Evolutionary conservation across 2,329 filamentous ascomycete genomes (phyloP).

Genomic region (Ceratocystis smalleyi): DNA sequence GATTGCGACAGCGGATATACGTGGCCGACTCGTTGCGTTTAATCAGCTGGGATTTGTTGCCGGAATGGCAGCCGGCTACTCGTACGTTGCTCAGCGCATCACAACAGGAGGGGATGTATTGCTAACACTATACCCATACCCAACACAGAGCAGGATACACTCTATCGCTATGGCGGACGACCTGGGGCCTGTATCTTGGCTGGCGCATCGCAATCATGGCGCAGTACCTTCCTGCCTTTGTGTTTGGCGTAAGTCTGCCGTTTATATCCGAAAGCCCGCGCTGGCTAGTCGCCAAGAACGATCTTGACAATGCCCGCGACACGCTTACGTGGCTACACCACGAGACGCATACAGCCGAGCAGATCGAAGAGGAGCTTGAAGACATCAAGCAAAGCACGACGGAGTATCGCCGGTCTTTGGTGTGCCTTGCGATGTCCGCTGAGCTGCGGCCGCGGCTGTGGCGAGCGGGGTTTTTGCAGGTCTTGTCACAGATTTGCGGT

Average conservation of each 20-base stretch:
- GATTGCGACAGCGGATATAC: conserved; percentile 16
- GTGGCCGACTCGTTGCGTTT: conserved; percentile 41
- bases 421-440: conserved; percentile 32
- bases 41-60: conserved; percentile 44
- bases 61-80: conserved; percentile 39
- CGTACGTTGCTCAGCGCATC: conserved; percentile 25
- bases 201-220: conserved; percentile 39
- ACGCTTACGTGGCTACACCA: conserved; percentile 36
- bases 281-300: conserved; percentile 40
- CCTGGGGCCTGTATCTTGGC: conserved; percentile 30
- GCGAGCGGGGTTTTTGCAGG: conserved; percentile 41
- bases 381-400: conserved; percentile 30
- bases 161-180: conserved; percentile 36
- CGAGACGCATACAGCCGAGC: conserved; percentile 25
- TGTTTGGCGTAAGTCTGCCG: conserved; percentile 36
- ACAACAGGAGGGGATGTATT: background rate
- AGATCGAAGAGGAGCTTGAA: conserved; percentile 30
- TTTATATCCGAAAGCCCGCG: conserved; percentile 41
- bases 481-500: conserved; percentile 45
- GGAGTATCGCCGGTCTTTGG: conserved; percentile 21
- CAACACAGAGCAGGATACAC: conserved; percentile 37
- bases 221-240: conserved; percentile 35
- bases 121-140: conserved; percentile 14
- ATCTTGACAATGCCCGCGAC: conserved; percentile 28
- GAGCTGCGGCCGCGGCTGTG: conserved; percentile 39